Evolutionary conservation across 116 monocot genomes (phyloP), one percentile per base, ranked within the genome.

Genomic region (Cymodocea nodosa): DNA sequence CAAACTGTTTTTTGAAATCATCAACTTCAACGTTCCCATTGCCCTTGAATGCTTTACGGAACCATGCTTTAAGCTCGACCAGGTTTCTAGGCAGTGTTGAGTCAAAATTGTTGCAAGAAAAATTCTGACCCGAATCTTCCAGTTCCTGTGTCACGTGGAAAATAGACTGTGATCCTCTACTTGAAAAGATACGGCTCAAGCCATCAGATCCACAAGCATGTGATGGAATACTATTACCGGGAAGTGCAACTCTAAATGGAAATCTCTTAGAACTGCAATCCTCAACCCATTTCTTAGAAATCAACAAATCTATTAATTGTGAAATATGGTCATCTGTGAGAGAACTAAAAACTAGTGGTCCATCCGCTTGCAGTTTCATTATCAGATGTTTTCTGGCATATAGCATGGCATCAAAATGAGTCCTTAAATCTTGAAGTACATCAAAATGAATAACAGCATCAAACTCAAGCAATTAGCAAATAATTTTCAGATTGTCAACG

Each of bases 261-360:
- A 76, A 79, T 7, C 16, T 44, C 19, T 67, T 48, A 37, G 73
- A 76, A 63, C 80, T 53, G 52, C 67, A 64, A 68, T 83, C 85
- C 73, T 85, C 77, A 64, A 90, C 51, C 90, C 85, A 90, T 74
- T 79, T 95, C 64, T 82, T 87, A 2, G 67, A 64, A 65, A 90
- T 73, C 72, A 95, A 69, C 11, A 85, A 50, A 72, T 90, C 69
- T 50, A 87, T 73, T 36, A 90, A 66, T 14, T 75, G 64, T 50
- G 66, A 23, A 63, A 90, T 74, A 66, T 90, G 66, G 39, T n/a
- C 57, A 53, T 87, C 74, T 51, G 68, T 64, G 7, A 95, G 79
- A 71, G 68, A 52, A 71, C 62, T 79, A 34, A 89, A 74, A 70
- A 73, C 23, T 23, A 44, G 35, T 18, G 79, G 83, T 9, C 85